Conservation (phyloP, 192 early-diverging fungal genomes). For the Funneliformis mosseae region DNA sequence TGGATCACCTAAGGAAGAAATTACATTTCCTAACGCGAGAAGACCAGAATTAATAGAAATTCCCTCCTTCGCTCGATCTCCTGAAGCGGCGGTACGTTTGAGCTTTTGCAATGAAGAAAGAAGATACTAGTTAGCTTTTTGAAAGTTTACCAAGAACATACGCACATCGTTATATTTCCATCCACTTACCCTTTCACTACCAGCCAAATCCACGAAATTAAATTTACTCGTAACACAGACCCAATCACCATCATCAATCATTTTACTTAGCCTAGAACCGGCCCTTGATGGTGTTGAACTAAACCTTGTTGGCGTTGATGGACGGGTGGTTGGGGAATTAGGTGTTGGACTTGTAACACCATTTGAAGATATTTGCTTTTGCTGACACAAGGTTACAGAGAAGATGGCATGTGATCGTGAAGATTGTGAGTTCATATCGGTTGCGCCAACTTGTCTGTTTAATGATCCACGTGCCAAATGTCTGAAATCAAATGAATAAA, state of each 20-base stretch:
- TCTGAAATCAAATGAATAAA: conserved; percentile 23
- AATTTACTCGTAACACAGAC: conserved; percentile 83
- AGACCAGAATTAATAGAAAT: conserved; percentile 97
- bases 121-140: not conserved
- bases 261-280: conserved; percentile 24
- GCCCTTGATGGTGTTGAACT: conserved; percentile 25
- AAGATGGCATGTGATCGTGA: conserved; percentile 99
- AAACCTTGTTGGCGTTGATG: conserved; percentile 24
- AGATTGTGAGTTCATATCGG: conserved; percentile 97
- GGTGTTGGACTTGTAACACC: conserved; percentile 35
- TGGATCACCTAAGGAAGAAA: conserved; percentile 91
- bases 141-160: no score
- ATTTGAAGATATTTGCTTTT: conserved; percentile 54
- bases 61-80: conserved; percentile 93
- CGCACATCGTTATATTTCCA: not conserved
- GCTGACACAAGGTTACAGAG: conserved; percentile 84
- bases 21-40: conserved; percentile 96
- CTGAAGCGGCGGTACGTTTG: conserved; percentile 90
- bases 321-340: conserved; percentile 20
- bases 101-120: conserved; percentile 47
- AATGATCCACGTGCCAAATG: conserved; percentile 72
- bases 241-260: conserved; percentile 56
- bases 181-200: conserved; percentile 76
- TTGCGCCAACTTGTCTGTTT: conserved; percentile 87
- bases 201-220: conserved; percentile 99